Evolutionary conservation across 2,329 filamentous ascomycete species (phyloP).

Genomic region (Colletotrichum neosansevieriae): DNA sequence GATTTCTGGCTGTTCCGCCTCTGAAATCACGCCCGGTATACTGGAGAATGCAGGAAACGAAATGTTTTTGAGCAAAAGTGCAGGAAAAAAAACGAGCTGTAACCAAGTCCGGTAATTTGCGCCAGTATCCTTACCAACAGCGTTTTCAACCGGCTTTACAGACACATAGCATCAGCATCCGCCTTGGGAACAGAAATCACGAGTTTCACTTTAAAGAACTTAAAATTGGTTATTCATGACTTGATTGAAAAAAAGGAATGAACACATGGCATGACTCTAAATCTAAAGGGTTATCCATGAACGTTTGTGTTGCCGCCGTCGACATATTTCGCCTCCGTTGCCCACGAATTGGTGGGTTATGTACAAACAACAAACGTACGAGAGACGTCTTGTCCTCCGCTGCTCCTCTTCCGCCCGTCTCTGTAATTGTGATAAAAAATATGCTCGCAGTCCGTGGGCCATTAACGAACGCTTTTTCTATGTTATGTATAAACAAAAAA

Average conservation of each 20-base stretch:
- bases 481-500: conserved; percentile 21
- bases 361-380: neutral
- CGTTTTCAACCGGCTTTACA: too few relatives aligned
- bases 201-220: too few relatives aligned
- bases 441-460: conserved; percentile 29
- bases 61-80: too few relatives aligned
- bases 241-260: conserved; percentile 17
- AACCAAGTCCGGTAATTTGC: too few relatives aligned
- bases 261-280: conserved; percentile 22
- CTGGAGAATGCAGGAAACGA: too few relatives aligned
- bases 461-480: conserved; percentile 31
- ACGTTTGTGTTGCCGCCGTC: conserved; percentile 18
- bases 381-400: neutral
- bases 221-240: neutral
- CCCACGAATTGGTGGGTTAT: neutral
- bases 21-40: too few relatives aligned
- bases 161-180: too few relatives aligned
- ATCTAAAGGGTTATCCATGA: conserved; percentile 26
- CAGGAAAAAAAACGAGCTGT: too few relatives aligned
- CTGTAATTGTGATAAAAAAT: conserved; percentile 4
- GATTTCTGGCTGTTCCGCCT: too few relatives aligned
- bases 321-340: conserved; percentile 14
- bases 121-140: too few relatives aligned
- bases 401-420: conserved; percentile 2
- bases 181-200: too few relatives aligned